Percentiles rank a stretch among this genome's conserved stretches.
These are phyloP conservation scores for Calvatia gigantea DNA, from an alignment of 768 basidiomycete species.

Conservation along the genomic window DNA sequence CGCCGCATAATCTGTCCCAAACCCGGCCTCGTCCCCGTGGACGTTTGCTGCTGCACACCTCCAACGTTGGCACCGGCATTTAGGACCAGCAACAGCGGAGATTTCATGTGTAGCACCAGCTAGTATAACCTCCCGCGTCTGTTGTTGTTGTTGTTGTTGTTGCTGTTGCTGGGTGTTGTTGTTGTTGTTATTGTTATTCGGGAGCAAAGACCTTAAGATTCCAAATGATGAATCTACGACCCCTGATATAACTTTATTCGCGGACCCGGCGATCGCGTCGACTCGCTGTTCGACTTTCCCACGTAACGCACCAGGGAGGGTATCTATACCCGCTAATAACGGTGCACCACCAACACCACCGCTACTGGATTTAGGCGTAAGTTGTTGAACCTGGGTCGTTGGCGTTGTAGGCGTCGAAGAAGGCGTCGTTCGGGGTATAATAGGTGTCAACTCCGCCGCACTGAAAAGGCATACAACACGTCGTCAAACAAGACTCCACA, in stretches of 20 bases:
- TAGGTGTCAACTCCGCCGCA: constrained; percentile 77
- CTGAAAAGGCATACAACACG: constrained; percentile 33
- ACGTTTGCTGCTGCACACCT: neutral
- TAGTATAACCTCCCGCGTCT: neutral
- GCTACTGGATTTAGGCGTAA: neutral
- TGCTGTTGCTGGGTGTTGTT: too few species aligned
- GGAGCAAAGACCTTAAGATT: constrained; percentile 77
- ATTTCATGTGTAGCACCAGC: too few species aligned
- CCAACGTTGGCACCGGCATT: too few species aligned
- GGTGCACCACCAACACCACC: neutral
- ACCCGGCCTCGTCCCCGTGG: constrained; percentile 41
- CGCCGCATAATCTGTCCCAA: constrained; percentile 70
- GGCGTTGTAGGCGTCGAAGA: constrained; percentile 44
- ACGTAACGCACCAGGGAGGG: constrained; percentile 55
- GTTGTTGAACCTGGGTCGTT: constrained; percentile 35
- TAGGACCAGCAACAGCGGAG: too few species aligned
- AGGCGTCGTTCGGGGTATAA: constrained; percentile 65
- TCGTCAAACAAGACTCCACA: too few species aligned
- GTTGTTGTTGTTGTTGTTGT: neutral
- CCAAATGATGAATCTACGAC: constrained; percentile 92
- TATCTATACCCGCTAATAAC: constrained; percentile 23
- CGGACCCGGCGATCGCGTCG: constrained; percentile 77
- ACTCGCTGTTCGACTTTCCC: constrained; percentile 76
- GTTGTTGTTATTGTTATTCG: constrained; percentile 20
- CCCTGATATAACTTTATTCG: constrained; percentile 78